A percentile compares a stretch with the other conserved stretches of the same genome.
These are phyloP conservation scores for Saccharomycopsis hybrid DNA, from an alignment of 1,139 yeast species.

Conservation along the genomic window DNA sequence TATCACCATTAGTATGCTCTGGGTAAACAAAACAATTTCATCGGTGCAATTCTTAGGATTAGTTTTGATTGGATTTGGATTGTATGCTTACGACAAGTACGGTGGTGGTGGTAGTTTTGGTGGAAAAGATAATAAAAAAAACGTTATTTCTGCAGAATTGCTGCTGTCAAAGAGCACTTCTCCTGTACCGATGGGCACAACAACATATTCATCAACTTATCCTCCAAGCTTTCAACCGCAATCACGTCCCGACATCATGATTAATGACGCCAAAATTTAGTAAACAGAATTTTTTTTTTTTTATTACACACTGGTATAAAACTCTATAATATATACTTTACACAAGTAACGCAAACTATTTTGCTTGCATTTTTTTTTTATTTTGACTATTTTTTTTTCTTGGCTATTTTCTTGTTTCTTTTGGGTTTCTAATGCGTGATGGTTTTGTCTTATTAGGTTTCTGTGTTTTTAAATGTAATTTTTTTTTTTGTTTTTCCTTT, in stretches of 20 bases:
- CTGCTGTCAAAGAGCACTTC: too few relatives aligned
- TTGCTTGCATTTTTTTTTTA: not conserved
- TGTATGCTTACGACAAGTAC: slow-evolving; percentile 52
- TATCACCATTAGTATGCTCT: slow-evolving; percentile 70
- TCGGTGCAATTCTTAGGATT: slow-evolving; percentile 58
- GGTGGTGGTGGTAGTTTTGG: slow-evolving; percentile 34
- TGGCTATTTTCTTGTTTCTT: not conserved
- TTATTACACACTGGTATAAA: too few relatives aligned
- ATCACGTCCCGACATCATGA: not conserved
- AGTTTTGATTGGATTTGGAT: slow-evolving; percentile 42
- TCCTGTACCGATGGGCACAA: too few relatives aligned
- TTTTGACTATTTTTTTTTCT: not conserved
- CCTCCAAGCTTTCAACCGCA: too few relatives aligned
- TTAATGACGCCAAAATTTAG: not conserved
- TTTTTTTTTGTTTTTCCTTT: too few relatives aligned
- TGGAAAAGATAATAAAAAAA: not conserved
- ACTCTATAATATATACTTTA: too few relatives aligned
- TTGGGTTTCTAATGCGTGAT: not conserved
- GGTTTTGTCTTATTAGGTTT: too few relatives aligned
- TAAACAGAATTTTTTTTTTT: too few relatives aligned
- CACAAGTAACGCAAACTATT: not conserved
- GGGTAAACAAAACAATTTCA: slow-evolving; percentile 46
- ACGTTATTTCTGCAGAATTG: not conserved
- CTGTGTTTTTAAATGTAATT: too few relatives aligned
- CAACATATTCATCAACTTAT: too few relatives aligned